Evolutionary conservation across 2,329 filamentous ascomycete genomes (phyloP), one percentile per base, ranked within the genome.

Genomic region (Pseudogymnoascus sp.): DNA sequence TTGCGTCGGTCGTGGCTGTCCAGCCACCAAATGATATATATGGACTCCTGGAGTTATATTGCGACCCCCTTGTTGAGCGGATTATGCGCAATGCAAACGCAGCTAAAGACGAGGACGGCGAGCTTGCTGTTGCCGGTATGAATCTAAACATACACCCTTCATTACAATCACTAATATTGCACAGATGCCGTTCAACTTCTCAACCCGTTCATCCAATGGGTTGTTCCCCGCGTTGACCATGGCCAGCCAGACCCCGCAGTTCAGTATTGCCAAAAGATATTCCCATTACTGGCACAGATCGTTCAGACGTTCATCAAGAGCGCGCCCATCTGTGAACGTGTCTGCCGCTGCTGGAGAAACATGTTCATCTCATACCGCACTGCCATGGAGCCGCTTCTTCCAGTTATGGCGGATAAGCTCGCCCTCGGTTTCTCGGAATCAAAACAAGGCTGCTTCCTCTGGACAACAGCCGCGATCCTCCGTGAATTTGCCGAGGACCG

Each of bases 351-450:
- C 79, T 99, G 93, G 92, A 86, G 95, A 65, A 89, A 93, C 73
- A 97, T 97, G 90, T 85, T 99, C 39, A 91, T 97, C 63, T 96
- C 92, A 0, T 97, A 97, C 75, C 86, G 94, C 67, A 94, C 88
- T 1, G 89, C 89, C 59, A 96, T 95, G 80, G 85, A 88, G 12
- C 92, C 93, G 25, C 78, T 99, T 52, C 81, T 99, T 48, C 89
- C 89, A 0, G 83, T 86, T 18, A 86, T 99, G 75, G 95, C 94
- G 15, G 89, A 93, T 69, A 95, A 93, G 74, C 83, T 99, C 62
- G 90, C 90, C 1, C 82, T 82, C 65, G 92, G 93, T 4, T 99
- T 99, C 73, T 83, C 88, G 61, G 82, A 84, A 15, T 97, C 93
- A 9, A 85, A 87, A 64, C 93, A 99, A 75, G 94, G 94, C 10